Conservation (phyloP, 2,329 filamentous ascomycete species). For the Stemphylium vesicarium region DNA sequence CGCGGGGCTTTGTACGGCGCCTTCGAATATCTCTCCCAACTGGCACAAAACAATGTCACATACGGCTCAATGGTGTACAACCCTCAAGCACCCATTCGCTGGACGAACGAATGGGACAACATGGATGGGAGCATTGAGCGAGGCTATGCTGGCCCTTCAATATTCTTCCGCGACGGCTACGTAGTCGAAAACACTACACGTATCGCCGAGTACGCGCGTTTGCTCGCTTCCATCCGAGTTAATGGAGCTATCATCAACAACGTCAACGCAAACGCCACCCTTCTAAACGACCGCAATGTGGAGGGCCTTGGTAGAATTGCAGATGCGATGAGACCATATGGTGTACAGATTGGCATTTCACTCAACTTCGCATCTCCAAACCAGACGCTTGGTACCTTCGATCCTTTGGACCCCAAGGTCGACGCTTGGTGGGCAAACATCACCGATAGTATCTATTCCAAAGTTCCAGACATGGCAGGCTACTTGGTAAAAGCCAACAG, state of each 20-base stretch:
- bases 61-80: constrained; percentile 58
- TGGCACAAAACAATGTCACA: constrained; percentile 66
- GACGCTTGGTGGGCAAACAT: constrained; percentile 68
- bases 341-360: constrained; percentile 69
- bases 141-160: constrained; percentile 71
- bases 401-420: constrained; percentile 67
- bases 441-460: constrained; percentile 64
- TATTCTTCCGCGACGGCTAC: constrained; percentile 68
- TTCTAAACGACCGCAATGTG: constrained; percentile 64
- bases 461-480: constrained; percentile 71
- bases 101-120: constrained; percentile 79
- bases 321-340: constrained; percentile 70
- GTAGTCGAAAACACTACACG: constrained; percentile 66
- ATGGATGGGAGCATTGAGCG: constrained; percentile 71
- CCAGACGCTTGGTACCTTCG: constrained; percentile 62
- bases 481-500: constrained; percentile 76
- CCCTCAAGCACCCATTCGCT: constrained; percentile 67
- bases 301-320: constrained; percentile 68
- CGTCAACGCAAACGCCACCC: constrained; percentile 69
- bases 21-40: constrained; percentile 70
- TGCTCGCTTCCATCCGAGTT: constrained; percentile 69
- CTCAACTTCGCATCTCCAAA: constrained; percentile 72
- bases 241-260: constrained; percentile 75
- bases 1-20: constrained; percentile 72
- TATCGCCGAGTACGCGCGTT: constrained; percentile 67